These are phyloP conservation scores for Fusarium chuoi DNA, from an alignment of 2,329 filamentous ascomycete genomes.

Conservation along the genomic window DNA sequence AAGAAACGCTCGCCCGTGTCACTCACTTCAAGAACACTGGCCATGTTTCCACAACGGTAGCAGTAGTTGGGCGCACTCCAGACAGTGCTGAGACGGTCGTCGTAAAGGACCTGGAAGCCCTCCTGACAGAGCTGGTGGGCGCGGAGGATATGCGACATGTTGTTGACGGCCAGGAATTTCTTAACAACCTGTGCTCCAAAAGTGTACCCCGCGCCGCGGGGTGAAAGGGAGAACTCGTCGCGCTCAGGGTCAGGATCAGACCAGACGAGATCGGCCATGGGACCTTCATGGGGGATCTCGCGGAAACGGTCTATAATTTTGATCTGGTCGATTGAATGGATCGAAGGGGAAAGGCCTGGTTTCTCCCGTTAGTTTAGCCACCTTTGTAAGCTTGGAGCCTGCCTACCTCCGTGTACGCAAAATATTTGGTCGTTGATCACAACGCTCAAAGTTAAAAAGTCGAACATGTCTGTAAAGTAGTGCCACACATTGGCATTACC, in stretches of 20 bases:
- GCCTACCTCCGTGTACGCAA: slow-evolving; percentile 88
- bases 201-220: slow-evolving; percentile 93
- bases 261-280: slow-evolving; percentile 99
- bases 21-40: slow-evolving; percentile 95
- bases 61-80: slow-evolving; percentile 99
- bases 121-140: slow-evolving; percentile 99
- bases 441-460: slow-evolving; percentile 94
- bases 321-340: slow-evolving; percentile 99
- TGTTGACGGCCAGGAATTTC: slow-evolving; percentile 97
- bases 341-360: slow-evolving; percentile 81
- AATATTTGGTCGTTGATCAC: slow-evolving; percentile 99
- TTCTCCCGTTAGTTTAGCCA: slow-evolving; percentile 5
- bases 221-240: slow-evolving; percentile 95
- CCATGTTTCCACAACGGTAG: slow-evolving; percentile 96
- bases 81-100: slow-evolving; percentile 92
- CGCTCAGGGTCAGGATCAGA: slow-evolving; percentile 97
- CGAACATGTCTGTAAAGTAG: slow-evolving; percentile 99
- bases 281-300: slow-evolving; percentile 97
- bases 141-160: slow-evolving; percentile 95
- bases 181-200: slow-evolving; percentile 98
- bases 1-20: slow-evolving; percentile 94
- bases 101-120: slow-evolving; percentile 96
- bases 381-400: background rate
- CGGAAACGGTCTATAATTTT: slow-evolving; percentile 99
- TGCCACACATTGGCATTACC: slow-evolving; percentile 99